A percentile compares a stretch with the other conserved stretches of the same genome.
These are phyloP conservation scores for Thuja plicata DNA, from an alignment of 83 land plant species.

Conservation along the genomic window DNA sequence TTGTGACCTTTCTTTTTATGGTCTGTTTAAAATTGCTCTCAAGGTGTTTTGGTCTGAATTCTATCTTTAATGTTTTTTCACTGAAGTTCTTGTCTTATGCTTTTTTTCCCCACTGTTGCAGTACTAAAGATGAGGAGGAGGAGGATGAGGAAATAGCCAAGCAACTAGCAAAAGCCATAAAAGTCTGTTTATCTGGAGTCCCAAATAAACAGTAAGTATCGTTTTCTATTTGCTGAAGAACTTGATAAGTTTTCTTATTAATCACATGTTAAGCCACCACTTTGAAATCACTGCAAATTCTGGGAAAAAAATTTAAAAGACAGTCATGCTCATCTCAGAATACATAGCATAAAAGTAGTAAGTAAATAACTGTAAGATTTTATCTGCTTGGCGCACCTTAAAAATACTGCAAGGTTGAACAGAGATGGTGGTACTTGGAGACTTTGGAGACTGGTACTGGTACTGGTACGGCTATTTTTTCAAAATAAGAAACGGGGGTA, in stretches of 20 bases:
- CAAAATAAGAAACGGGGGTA: too few species aligned
- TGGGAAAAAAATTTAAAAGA: not conserved
- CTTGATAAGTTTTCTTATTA: not conserved
- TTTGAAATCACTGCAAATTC: not conserved
- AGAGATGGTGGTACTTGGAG: too few species aligned
- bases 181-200: not conserved
- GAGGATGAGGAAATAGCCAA: not conserved
- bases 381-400: not conserved
- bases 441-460: too few species aligned
- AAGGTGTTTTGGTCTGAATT: not conserved
- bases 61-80: not conserved
- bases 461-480: too few species aligned
- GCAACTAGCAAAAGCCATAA: conserved; percentile 8
- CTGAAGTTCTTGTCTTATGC: not conserved
- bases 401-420: too few species aligned
- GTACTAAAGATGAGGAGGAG: not conserved
- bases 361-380: not conserved
- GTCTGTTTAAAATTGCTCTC: not conserved
- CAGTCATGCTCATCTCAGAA: not conserved
- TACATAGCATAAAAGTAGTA: not conserved
- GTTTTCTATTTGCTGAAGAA: not conserved
- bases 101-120: not conserved
- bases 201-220: not conserved
- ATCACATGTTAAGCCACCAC: not conserved
- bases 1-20: not conserved